These are phyloP conservation scores for Cladosporium sp. DNA, from an alignment of 2,329 filamentous ascomycete species.

Conservation along the genomic window DNA sequence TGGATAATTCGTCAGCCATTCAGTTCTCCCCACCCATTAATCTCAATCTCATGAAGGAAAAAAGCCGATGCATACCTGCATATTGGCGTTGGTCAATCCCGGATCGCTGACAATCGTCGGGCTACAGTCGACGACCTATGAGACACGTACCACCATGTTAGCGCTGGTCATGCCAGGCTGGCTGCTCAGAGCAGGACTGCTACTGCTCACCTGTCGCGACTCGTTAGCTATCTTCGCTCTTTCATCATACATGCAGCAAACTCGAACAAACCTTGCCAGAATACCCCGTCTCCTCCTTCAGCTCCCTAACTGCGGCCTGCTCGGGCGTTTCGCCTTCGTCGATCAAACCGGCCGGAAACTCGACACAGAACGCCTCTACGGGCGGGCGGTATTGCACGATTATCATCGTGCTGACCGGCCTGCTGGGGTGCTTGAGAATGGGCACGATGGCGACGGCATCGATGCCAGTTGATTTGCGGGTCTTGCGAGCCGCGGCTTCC, in stretches of 20 bases:
- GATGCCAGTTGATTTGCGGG: constrained; percentile 52
- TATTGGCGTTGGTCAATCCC: constrained; percentile 57
- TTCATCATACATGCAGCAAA: neutral
- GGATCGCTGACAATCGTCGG: constrained; percentile 66
- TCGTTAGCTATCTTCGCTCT: neutral
- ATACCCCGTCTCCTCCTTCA: constrained; percentile 61
- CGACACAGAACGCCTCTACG: constrained; percentile 54
- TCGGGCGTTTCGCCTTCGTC: constrained; percentile 54
- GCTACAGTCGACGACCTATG: constrained; percentile 45
- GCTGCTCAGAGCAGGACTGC: constrained; percentile 58
- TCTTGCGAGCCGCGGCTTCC: constrained; percentile 50
- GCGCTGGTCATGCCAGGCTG: constrained; percentile 46
- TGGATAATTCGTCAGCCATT: too few relatives aligned
- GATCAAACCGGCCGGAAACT: constrained; percentile 58
- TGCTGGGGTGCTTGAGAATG: constrained; percentile 47
- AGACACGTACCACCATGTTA: constrained; percentile 21
- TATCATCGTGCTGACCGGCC: constrained; percentile 49
- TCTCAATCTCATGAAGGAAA: too few relatives aligned
- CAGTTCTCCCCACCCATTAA: too few relatives aligned
- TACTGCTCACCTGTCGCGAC: constrained; percentile 35
- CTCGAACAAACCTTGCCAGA: constrained; percentile 43
- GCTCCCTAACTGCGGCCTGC: constrained; percentile 54
- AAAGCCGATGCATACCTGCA: constrained; percentile 40
- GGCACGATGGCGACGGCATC: constrained; percentile 58
- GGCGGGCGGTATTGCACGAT: constrained; percentile 60